Evolutionary conservation across 2,329 filamentous ascomycete species (phyloP).

Genomic region (Hypoxylon sp.): DNA sequence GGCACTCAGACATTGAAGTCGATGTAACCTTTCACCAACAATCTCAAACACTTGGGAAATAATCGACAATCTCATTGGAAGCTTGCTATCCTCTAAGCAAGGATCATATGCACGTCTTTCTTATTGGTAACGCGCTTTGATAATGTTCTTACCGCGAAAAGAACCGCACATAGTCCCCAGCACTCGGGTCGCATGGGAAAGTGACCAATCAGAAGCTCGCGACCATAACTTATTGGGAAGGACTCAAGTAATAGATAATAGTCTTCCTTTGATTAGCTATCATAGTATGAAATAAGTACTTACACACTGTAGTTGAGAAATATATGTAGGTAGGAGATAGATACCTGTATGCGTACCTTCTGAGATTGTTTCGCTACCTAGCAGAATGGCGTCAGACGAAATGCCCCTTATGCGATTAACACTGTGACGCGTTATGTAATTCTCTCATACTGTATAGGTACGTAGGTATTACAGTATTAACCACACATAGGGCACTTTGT

Average conservation of each 20-base stretch:
- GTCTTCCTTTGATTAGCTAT: background rate
- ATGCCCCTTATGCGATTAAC: too few relatives aligned
- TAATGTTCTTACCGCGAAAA: background rate
- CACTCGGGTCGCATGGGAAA: background rate
- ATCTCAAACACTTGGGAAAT: conserved; percentile 12
- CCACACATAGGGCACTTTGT: too few relatives aligned
- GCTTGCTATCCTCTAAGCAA: conserved; percentile 6
- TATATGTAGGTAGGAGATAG: background rate
- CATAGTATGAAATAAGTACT: background rate
- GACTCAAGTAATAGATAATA: background rate
- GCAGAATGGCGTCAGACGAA: too few relatives aligned
- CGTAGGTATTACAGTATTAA: too few relatives aligned
- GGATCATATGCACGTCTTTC: conserved; percentile 13
- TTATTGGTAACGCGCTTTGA: conserved; percentile 9
- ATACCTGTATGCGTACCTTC: background rate
- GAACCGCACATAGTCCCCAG: background rate
- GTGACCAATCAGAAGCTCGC: background rate
- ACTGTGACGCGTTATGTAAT: too few relatives aligned
- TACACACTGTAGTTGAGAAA: background rate
- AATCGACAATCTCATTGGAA: conserved; percentile 18
- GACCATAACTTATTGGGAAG: background rate
- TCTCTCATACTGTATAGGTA: too few relatives aligned
- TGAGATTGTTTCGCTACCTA: background rate
- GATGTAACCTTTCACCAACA: conserved; percentile 27
- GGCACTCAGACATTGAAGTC: conserved; percentile 1